phyloP scores from a whole-genome alignment of 768 basidiomycete genomes.

The Imleria badia region DNA sequence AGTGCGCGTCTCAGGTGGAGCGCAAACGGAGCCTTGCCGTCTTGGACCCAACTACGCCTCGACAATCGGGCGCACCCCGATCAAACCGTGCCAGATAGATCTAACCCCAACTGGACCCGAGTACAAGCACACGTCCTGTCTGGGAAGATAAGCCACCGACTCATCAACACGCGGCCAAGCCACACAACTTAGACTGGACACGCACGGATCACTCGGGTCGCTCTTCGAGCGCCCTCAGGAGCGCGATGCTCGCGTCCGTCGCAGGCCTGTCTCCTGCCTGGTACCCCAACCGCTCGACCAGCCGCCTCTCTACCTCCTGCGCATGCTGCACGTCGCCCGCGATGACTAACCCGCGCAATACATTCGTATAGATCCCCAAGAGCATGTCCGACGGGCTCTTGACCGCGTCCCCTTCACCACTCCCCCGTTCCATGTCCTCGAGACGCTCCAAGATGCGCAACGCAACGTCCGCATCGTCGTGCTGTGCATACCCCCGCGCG shows the following conservation, averaged over 20 bases:
- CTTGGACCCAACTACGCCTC: too few species aligned
- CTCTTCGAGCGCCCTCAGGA: conserved; percentile 22
- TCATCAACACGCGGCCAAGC: neutral
- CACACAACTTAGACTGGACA: neutral
- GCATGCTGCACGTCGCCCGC: conserved; percentile 31
- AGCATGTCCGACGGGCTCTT: conserved; percentile 3
- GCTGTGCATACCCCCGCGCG: conserved; percentile 44
- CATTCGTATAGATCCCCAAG: conserved; percentile 38
- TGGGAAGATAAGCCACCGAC: neutral
- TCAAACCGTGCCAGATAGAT: too few species aligned
- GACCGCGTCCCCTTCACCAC: neutral
- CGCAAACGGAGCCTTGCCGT: neutral
- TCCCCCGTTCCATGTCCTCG: conserved; percentile 27
- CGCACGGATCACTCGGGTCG: neutral
- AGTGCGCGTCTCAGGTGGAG: too few species aligned
- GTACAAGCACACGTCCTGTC: neutral
- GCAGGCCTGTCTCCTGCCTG: conserved; percentile 18
- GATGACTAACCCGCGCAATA: conserved; percentile 39
- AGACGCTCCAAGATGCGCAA: conserved; percentile 43
- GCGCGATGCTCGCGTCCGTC: conserved; percentile 23
- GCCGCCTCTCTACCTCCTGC: conserved; percentile 29
- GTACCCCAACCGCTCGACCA: conserved; percentile 25
- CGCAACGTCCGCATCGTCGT: conserved; percentile 36
- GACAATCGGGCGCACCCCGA: too few species aligned
- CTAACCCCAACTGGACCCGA: too few species aligned